Percentiles rank a stretch among this genome's conserved stretches.
phyloP scores from a whole-genome alignment of 768 basidiomycete species.

The Agrocybe praecox region DNA sequence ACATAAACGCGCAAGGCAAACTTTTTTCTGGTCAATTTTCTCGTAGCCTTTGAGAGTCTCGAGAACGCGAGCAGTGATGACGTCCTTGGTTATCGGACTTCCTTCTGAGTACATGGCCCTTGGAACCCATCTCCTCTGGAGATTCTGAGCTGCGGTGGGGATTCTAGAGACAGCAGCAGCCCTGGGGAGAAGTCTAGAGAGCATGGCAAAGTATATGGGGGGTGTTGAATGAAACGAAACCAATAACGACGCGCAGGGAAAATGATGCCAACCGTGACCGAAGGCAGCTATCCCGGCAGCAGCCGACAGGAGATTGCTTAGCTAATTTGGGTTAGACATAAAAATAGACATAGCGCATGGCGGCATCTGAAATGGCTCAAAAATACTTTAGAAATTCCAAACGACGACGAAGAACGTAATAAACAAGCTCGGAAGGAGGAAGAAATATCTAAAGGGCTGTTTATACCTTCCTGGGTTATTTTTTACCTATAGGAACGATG shows the following conservation, averaged over 20 bases:
- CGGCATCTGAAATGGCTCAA: not conserved
- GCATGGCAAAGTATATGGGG: constrained; percentile 37
- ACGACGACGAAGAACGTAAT: not conserved
- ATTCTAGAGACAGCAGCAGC: constrained; percentile 44
- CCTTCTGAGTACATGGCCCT: constrained; percentile 67
- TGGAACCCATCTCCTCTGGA: constrained; percentile 39
- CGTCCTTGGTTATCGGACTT: constrained; percentile 63
- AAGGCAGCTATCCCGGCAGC: constrained; percentile 15
- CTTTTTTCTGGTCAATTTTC: constrained; percentile 82
- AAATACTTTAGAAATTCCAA: not conserved
- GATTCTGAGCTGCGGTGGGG: constrained; percentile 33
- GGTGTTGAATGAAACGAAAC: not conserved
- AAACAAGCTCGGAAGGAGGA: not conserved
- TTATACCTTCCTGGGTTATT: no score
- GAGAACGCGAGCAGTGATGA: constrained; percentile 74
- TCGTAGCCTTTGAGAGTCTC: constrained; percentile 89
- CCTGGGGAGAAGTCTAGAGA: constrained; percentile 53
- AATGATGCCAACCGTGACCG: constrained; percentile 15
- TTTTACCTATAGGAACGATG: not conserved
- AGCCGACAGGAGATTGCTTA: constrained; percentile 16
- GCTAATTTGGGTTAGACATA: constrained; percentile 2
- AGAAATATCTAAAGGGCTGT: not conserved
- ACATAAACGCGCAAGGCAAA: constrained; percentile 20
- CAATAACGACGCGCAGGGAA: constrained; percentile 15
- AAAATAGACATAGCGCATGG: not conserved